A percentile compares a stretch with the other conserved stretches of the same genome.
Evolutionary conservation across 75 land plant species (phyloP).

Genomic region (Chamaecyparis obtusa): DNA sequence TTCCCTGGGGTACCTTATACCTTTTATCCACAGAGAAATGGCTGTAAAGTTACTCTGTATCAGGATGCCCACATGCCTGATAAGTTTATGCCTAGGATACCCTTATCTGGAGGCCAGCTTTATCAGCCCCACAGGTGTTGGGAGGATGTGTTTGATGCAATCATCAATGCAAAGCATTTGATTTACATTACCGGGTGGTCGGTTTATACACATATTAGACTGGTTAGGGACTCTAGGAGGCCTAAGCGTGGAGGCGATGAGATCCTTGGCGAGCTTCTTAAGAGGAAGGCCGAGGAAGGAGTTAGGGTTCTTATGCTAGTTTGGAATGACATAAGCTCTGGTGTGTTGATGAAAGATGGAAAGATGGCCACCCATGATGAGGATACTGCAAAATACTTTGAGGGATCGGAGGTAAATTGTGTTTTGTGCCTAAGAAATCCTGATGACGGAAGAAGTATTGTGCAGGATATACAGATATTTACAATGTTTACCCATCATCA

Average conservation of each 20-base stretch:
- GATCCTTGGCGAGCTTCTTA: slow-evolving; percentile 79
- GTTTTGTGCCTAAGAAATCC: slow-evolving; percentile 88
- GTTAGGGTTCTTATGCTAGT: slow-evolving; percentile 86
- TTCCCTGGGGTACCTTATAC: slow-evolving; percentile 78
- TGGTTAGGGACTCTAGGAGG: slow-evolving; percentile 70
- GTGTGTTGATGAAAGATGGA: slow-evolving; percentile 68
- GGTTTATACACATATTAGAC: slow-evolving; percentile 69
- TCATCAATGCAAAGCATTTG: slow-evolving; percentile 69
- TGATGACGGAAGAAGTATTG: slow-evolving; percentile 74
- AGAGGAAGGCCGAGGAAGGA: slow-evolving; percentile 85
- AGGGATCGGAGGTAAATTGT: slow-evolving; percentile 63
- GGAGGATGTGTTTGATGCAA: slow-evolving; percentile 87
- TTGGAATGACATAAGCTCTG: slow-evolving; percentile 94
- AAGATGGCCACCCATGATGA: slow-evolving; percentile 96
- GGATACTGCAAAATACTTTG: slow-evolving; percentile 67
- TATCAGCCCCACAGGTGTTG: slow-evolving; percentile 79
- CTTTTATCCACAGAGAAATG: slow-evolving; percentile 77
- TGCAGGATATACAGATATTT: slow-evolving; percentile 74
- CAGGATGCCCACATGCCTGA: slow-evolving; percentile 88
- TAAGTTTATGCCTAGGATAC: slow-evolving; percentile 67
- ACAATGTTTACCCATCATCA: slow-evolving; percentile 97
- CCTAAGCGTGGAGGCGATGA: slow-evolving; percentile 63
- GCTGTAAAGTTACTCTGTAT: slow-evolving; percentile 77
- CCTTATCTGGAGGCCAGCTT: slow-evolving; percentile 46
- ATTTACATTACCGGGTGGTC: slow-evolving; percentile 95